Evolutionary conservation across 1,139 yeast species (phyloP), one percentile per base, ranked within the genome.

Genomic region (Pichia kudriavzevii): DNA sequence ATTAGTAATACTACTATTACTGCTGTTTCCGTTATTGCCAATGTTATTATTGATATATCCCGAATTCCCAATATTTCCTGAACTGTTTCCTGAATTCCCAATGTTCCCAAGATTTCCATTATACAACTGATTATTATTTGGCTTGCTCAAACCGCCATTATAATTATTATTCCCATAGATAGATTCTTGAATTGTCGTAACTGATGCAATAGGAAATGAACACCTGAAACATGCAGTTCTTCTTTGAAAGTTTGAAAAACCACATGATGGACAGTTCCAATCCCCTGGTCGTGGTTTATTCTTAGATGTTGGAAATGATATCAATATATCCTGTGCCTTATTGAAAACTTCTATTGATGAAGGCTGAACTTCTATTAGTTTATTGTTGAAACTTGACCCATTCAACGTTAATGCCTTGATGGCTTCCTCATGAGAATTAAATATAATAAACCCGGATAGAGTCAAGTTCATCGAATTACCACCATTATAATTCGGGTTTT

Each of bases 211-310:
- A 4, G 95, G 94, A 60, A 81, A 85, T 3, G 91, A 79, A 55
- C 97, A 88, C 45, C 96, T 69, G 64, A 87, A 85, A 59, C 97
- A 88, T 4, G 94, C 94, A 2, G 94, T 83, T 58, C 97, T 72
- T 51, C 96, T 74, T 60, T 88, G 97, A 61, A 88, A 88, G 55
- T 88, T 88, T 25, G 94, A 82, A 54, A 88, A 88, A 1, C 96
- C 95, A 64, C 97, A 88, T 6, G 91, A 79, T 13, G 95, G 95
- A 60, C 97, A 88, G 7, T 84, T 83, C 97, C 97, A 88, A 55
- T 88, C 97, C 17, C 97, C 97, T 0, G 96, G 96, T 52, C 97
- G 69, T 17, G 95, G 95, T 48, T 94, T 71, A 56, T 87, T 87
- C 51, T 87, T 87, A 32, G 84, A 78, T 18, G 87, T 79, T 11